Evolutionary conservation across 768 basidiomycete genomes (phyloP), one percentile per base, ranked within the genome.

Genomic region (Leccinum disarticulatum): DNA sequence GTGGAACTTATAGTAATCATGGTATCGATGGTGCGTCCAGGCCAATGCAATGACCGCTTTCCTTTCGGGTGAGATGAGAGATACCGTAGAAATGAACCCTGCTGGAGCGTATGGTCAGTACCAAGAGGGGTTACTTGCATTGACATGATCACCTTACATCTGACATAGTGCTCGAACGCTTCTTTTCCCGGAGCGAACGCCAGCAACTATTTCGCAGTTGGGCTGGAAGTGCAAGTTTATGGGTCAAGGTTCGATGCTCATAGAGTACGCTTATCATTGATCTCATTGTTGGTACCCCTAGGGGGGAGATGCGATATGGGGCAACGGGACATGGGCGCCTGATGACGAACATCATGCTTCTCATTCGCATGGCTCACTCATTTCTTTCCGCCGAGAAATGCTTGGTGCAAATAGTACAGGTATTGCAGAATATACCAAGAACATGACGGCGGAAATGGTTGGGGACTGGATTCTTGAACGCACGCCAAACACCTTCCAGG

Each of bases 31-130:
- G n/a, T 52, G 51, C 15, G n/a, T n/a, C 17, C 48, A 91, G 91
- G 82, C 91, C 1, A 99, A 98, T 77, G 91, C 95, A 0, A 95
- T 98, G 92, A 75, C 95, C 0, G 95, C 97, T 0, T 93, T 98
- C 71, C 77, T 98, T 43, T 94, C 92, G 0, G 96, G 96, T 11
- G 96, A 98, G 75, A 97, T 98, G 87, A 88, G 89, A 70, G 93
- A 96, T 64, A 95, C 93, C 0, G 91, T 93, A 5, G 86, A 92
- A 68, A 81, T 95, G 76, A 86, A 89, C 68, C 88, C 88, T 14
- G 90, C 87, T 14, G 91, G 88, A 15, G 84, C 87, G 52, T 90
- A 91, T 70, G 87, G 87, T 87, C 52, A 30, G 78, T 62, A 9
- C 19, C 19, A 36, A 22, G 51, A 48, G 27, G 22, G 41, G 22